Percentiles rank a stretch among this genome's conserved stretches.
Evolutionary conservation across 2,329 filamentous ascomycete genomes (phyloP).

Genomic region (Diaporthe ilicicola): DNA sequence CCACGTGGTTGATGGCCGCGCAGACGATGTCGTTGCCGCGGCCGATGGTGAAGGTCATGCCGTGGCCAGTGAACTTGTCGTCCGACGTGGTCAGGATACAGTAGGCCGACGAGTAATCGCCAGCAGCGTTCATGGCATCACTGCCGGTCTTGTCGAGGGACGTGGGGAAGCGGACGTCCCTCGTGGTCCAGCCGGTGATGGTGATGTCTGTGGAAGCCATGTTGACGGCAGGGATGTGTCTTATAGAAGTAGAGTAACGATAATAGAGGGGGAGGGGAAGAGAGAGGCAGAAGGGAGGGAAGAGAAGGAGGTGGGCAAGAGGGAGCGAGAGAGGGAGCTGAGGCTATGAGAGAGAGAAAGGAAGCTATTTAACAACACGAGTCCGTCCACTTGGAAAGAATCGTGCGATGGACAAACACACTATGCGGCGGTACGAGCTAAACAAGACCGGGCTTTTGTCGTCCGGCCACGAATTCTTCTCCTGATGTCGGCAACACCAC

Average conservation of each 20-base stretch:
- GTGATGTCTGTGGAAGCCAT: conserved; percentile 61
- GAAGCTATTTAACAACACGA: background rate
- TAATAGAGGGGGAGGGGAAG: no score
- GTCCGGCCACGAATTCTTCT: conserved; percentile 22
- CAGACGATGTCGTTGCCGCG: conserved; percentile 95
- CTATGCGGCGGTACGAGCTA: conserved; percentile 16
- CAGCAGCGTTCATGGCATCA: conserved; percentile 95
- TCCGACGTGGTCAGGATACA: conserved; percentile 84
- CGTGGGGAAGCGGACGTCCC: conserved; percentile 85
- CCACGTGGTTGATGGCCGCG: conserved; percentile 80
- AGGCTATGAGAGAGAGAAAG: background rate
- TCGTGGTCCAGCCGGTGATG: conserved; percentile 75
- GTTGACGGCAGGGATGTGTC: background rate
- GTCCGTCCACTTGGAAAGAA: background rate
- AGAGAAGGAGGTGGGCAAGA: background rate
- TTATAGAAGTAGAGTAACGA: background rate
- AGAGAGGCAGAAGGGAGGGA: no score
- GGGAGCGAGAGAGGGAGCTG: background rate
- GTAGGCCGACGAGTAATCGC: conserved; percentile 94
- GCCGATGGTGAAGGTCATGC: conserved; percentile 88
- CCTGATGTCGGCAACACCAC: conserved; percentile 25
- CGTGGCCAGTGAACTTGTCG: conserved; percentile 74
- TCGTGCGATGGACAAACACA: conserved; percentile 3
- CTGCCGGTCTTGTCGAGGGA: conserved; percentile 96
- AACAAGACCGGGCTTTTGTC: conserved; percentile 26